A percentile compares a stretch with the other conserved stretches of the same genome.
Evolutionary conservation across 2,329 filamentous ascomycete genomes (phyloP).

Genomic region (Phoma sp.): DNA sequence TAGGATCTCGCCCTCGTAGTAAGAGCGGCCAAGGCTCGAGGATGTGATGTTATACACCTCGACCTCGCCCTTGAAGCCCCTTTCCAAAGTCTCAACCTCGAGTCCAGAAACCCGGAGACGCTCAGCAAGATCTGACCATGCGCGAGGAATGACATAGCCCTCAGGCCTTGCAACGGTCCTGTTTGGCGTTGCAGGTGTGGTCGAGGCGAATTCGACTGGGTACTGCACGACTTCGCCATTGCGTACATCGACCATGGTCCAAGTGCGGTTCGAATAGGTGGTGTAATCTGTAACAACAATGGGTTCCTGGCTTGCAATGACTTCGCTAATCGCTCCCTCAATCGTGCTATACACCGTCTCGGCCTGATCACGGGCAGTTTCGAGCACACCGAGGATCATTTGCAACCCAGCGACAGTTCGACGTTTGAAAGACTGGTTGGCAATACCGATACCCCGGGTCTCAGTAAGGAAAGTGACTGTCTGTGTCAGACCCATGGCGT

Average conservation of each 20-base stretch:
- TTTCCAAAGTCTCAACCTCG: constrained; percentile 37
- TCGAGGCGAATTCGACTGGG: constrained; percentile 44
- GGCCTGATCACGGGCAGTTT: constrained; percentile 42
- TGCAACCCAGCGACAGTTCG: constrained; percentile 42
- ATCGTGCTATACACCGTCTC: constrained; percentile 38
- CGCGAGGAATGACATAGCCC: constrained; percentile 47
- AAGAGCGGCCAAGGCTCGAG: constrained; percentile 33
- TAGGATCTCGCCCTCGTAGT: constrained; percentile 46
- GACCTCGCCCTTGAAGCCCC: constrained; percentile 40
- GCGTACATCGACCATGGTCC: constrained; percentile 44
- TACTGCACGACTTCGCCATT: constrained; percentile 43
- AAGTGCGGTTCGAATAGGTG: constrained; percentile 37
- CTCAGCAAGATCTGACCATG: constrained; percentile 45
- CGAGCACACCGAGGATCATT: constrained; percentile 45
- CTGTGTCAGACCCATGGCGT: constrained; percentile 48
- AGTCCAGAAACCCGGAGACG: constrained; percentile 45
- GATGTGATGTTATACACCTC: constrained; percentile 47
- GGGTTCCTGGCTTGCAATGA: constrained; percentile 33
- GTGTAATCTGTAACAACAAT: constrained; percentile 46
- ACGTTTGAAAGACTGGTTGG: constrained; percentile 45
- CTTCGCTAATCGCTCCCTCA: constrained; percentile 34
- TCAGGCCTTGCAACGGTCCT: constrained; percentile 43
- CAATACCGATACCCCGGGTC: constrained; percentile 46
- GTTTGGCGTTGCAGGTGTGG: constrained; percentile 46
- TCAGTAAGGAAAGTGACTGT: constrained; percentile 47